Evolutionary conservation across 495 filamentous ascomycete species (phyloP), one percentile per base, ranked within the genome.

Genomic region (Aspergillus coremiiformis): DNA sequence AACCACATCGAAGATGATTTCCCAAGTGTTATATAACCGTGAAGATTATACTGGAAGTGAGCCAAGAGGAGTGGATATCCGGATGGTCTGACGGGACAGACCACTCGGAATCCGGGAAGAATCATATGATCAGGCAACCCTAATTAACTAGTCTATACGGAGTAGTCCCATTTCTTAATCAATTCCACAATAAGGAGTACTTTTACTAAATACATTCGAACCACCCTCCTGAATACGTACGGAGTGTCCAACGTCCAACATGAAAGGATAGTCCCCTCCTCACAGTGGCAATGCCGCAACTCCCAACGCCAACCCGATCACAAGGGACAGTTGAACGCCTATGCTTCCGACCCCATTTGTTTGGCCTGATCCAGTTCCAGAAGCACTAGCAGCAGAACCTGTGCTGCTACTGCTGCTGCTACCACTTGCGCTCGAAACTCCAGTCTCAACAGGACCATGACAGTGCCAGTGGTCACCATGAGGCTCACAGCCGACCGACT

Each of bases 381-480:
- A 48, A 33, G 48, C 48, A 32, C 10, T 21, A 0, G 35, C 48
- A 19, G 48, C 48, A 51, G 22, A 9, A 26, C 35, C 21, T 11
- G 48, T 43, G n/a, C 22, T 19, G 17, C 23, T 43, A 14, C 33
- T 51, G n/a, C 22, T 21, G 23, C 35, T 43, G 17, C 22, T 39
- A 5, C 32, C 32, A 35, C 32, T 35, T 1, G 32, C 14, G 9
- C 27, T 41, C 19, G 43, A 32, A 9, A 3, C 33, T 14, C 39
- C 26, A 1, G 53, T 55, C 37, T 52, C 54, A 26, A 39, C 54
- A 19, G 59, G 62, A 10, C 59, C 62, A 26, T 65, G 59, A 11
- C 62, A 62, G 49, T 61, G 58, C 58, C 64, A 66, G 24, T 64
- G 62, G 44, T 66, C 64, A 11, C 54, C 56, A 35, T 66, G 63